Conservation (phyloP, 164 flowering plant species). For the Tetracentron sinense region DNA sequence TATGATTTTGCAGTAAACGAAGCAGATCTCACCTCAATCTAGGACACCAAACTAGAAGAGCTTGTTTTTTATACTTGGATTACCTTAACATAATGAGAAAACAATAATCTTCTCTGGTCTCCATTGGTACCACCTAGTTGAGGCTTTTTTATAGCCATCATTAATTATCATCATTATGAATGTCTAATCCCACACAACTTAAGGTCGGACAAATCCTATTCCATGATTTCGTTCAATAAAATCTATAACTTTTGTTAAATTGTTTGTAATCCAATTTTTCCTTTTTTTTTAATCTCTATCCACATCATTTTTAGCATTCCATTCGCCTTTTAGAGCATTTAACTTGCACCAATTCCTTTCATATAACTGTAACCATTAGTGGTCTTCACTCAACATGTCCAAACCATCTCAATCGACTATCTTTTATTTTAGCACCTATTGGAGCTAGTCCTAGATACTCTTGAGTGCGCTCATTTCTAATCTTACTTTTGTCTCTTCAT, state of each 20-base stretch:
- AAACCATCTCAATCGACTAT: not conserved
- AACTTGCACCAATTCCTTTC: not conserved
- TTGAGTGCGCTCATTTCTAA: not conserved
- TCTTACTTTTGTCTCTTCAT: not conserved
- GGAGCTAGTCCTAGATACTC: not conserved
- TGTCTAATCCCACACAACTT: not conserved
- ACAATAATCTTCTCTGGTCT: too few relatives aligned
- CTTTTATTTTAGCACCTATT: too few relatives aligned
- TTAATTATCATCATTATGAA: too few relatives aligned
- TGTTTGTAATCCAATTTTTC: too few relatives aligned
- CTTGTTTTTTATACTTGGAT: too few relatives aligned
- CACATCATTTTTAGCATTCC: not conserved
- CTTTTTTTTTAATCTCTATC: not conserved
- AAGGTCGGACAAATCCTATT: not conserved
- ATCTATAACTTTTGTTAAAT: not conserved
- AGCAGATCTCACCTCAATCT: too few relatives aligned
- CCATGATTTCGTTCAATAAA: not conserved
- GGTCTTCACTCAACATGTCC: not conserved
- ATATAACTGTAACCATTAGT: not conserved
- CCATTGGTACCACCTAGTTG: too few relatives aligned
- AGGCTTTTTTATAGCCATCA: too few relatives aligned
- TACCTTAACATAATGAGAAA: too few relatives aligned
- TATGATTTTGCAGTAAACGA: too few relatives aligned
- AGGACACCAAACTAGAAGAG: too few relatives aligned
- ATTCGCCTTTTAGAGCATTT: not conserved